These are phyloP conservation scores for Drechslerella dactyloides DNA, from an alignment of 2,329 filamentous ascomycete genomes.

Conservation along the genomic window DNA sequence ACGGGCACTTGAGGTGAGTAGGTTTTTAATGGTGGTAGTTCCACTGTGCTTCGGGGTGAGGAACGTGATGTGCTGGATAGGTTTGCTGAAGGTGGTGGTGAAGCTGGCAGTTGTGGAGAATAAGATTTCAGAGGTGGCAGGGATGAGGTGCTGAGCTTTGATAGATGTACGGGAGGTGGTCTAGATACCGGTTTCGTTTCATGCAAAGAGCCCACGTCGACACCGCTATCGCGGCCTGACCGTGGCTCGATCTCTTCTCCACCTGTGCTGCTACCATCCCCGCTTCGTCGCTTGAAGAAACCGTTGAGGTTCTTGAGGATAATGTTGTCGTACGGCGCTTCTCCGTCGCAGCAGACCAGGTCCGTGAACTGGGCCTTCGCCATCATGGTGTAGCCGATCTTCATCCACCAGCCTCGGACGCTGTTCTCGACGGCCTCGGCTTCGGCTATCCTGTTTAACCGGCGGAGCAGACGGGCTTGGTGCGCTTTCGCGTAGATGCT, in stretches of 20 bases:
- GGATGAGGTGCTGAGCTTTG: slow-evolving; percentile 21
- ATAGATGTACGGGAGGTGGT: slow-evolving; percentile 16
- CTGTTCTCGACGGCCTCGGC: slow-evolving; percentile 35
- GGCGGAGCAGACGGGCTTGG: slow-evolving; percentile 34
- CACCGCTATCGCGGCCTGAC: slow-evolving; percentile 42
- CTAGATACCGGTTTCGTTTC: slow-evolving; percentile 25
- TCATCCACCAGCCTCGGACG: slow-evolving; percentile 36
- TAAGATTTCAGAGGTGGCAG: slow-evolving; percentile 35
- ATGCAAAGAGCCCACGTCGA: slow-evolving; percentile 31
- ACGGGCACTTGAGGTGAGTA: not conserved
- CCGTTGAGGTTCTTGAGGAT: slow-evolving; percentile 42
- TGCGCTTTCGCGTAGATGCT: slow-evolving; percentile 45
- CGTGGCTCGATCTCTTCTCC: slow-evolving; percentile 35
- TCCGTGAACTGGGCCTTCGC: slow-evolving; percentile 36
- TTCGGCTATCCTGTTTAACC: slow-evolving; percentile 22
- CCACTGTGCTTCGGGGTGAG: not conserved
- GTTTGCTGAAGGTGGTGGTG: slow-evolving; percentile 10
- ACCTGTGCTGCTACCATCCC: slow-evolving; percentile 22
- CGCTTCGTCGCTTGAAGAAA: slow-evolving; percentile 38
- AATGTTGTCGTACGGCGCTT: slow-evolving; percentile 38
- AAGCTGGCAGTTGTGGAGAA: slow-evolving; percentile 23
- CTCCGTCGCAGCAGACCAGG: slow-evolving; percentile 37
- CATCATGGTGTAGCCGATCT: slow-evolving; percentile 37
- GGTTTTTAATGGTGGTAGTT: not conserved
- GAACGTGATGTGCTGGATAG: not conserved